Conservation (phyloP, 2,329 filamentous ascomycete species). For the Colletotrichum euphorbiae region DNA sequence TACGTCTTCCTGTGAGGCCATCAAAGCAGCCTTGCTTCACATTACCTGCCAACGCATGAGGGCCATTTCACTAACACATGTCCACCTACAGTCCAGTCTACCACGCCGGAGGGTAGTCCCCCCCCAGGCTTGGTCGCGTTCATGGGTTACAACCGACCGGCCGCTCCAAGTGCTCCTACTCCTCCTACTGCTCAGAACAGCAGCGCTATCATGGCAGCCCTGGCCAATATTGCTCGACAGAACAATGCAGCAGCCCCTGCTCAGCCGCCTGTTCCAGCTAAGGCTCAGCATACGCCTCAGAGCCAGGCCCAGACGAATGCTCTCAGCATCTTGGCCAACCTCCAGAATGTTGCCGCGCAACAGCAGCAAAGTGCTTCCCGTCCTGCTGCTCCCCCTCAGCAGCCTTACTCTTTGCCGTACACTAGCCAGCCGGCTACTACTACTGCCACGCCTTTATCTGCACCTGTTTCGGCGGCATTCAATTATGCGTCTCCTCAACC, state of each 20-base stretch:
- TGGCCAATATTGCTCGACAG: constrained; percentile 84
- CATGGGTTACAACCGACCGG: constrained; percentile 46
- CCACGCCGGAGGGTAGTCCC: constrained; percentile 76
- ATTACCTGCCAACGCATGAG: background rate
- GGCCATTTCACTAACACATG: constrained; percentile 8
- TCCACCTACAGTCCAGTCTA: constrained; percentile 68
- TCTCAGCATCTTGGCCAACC: constrained; percentile 26
- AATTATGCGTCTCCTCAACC: constrained; percentile 48
- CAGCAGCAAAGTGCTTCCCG: constrained; percentile 15
- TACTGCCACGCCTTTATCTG: constrained; percentile 47
- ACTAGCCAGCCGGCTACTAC: constrained; percentile 70
- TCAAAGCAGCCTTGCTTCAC: constrained; percentile 18
- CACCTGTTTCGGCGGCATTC: constrained; percentile 52
- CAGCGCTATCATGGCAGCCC: constrained; percentile 78
- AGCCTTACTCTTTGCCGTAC: constrained; percentile 41
- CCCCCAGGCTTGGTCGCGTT: constrained; percentile 59
- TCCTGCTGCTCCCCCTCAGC: constrained; percentile 13
- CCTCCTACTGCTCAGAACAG: constrained; percentile 57
- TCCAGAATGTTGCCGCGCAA: constrained; percentile 20
- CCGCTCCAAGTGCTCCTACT: constrained; percentile 51
- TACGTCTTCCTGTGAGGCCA: constrained; percentile 61
- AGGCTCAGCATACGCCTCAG: constrained; percentile 44
- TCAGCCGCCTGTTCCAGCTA: constrained; percentile 27
- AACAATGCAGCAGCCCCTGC: constrained; percentile 61
- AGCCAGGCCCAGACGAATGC: constrained; percentile 19